Evolutionary conservation across 2,329 filamentous ascomycete species (phyloP).

Genomic region (Akanthomyces uredinophilus): DNA sequence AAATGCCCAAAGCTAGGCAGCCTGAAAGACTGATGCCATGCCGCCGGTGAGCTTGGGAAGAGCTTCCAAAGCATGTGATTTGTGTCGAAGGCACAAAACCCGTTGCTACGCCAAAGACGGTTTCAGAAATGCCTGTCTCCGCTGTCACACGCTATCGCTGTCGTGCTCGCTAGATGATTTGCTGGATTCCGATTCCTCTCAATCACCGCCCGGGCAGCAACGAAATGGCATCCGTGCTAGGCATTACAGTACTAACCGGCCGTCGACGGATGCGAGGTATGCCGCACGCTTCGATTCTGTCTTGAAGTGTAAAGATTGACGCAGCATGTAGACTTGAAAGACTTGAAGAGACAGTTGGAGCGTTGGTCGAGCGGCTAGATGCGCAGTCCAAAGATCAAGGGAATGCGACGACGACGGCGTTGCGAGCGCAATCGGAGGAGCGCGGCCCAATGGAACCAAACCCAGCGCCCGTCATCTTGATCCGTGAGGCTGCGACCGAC

Average conservation of each 20-base stretch:
- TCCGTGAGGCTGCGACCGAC: constrained; percentile 24
- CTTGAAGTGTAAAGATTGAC: neutral
- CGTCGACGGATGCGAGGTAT: neutral
- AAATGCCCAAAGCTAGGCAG: neutral
- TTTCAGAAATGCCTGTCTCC: constrained; percentile 19
- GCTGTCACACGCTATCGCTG: constrained; percentile 22
- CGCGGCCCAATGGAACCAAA: constrained; percentile 2
- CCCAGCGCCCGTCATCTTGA: constrained; percentile 23
- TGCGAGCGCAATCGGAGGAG: neutral
- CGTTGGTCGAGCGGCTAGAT: neutral
- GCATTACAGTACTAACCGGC: neutral
- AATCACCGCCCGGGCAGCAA: neutral
- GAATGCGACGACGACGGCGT: no score
- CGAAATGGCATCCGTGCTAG: neutral
- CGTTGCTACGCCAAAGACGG: constrained; percentile 20
- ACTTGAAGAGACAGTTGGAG: neutral
- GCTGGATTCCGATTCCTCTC: neutral
- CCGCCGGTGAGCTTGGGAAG: constrained; percentile 20
- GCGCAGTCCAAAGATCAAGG: neutral
- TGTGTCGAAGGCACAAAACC: constrained; percentile 24
- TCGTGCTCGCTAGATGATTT: constrained; percentile 18
- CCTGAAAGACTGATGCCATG: constrained; percentile 15
- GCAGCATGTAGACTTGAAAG: neutral
- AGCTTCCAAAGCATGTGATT: constrained; percentile 24
- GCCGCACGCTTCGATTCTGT: no score